Conservation (phyloP, 2,329 filamentous ascomycete species). For the Fusarium xyrophilum region DNA sequence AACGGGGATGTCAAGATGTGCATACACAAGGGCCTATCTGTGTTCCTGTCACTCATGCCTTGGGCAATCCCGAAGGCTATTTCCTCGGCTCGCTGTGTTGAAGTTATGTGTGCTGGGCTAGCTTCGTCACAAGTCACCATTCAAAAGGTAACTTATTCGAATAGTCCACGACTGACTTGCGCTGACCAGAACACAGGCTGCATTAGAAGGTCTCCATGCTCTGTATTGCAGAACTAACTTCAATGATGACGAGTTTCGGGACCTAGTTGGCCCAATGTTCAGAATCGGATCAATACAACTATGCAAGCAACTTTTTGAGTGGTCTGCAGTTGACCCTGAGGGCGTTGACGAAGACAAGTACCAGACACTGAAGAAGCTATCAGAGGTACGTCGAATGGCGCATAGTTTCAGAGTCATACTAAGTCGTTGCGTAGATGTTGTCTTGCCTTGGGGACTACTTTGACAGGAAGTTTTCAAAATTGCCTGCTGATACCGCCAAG, state of each 20-base stretch:
- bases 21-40: conserved; percentile 77
- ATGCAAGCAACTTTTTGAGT: conserved; percentile 76
- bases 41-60: conserved; percentile 78
- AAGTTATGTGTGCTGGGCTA: conserved; percentile 73
- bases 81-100: conserved; percentile 71
- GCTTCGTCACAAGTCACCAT: conserved; percentile 73
- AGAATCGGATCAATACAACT: conserved; percentile 73
- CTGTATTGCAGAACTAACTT: conserved; percentile 79
- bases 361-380: conserved; percentile 89
- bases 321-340: conserved; percentile 79
- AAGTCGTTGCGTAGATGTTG: conserved; percentile 66
- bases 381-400: conserved; percentile 68
- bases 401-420: not conserved
- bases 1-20: conserved; percentile 73
- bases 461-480: conserved; percentile 73
- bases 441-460: conserved; percentile 86
- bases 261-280: conserved; percentile 82
- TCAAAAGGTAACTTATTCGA: conserved; percentile 65
- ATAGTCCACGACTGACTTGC: not conserved
- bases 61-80: conserved; percentile 91
- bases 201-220: conserved; percentile 82
- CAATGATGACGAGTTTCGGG: conserved; percentile 77
- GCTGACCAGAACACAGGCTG: conserved; percentile 60
- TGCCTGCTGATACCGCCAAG: conserved; percentile 70
- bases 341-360: conserved; percentile 93